Evolutionary conservation across 2,329 filamentous ascomycete genomes (phyloP).

Genomic region (Colletotrichum australisinense): DNA sequence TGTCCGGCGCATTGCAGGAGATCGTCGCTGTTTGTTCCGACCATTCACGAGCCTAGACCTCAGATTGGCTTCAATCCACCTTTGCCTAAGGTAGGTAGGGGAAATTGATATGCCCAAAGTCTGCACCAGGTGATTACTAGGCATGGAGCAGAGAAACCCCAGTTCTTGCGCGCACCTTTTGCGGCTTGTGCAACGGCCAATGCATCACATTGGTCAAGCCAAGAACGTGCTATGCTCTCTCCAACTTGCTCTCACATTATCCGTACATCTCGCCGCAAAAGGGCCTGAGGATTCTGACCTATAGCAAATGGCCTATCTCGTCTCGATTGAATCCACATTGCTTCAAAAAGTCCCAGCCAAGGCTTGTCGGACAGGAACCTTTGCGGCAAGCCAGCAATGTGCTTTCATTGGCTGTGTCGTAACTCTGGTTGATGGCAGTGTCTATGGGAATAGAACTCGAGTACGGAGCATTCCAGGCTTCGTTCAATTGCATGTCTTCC

Average conservation of each 20-base stretch:
- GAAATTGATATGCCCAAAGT: not conserved
- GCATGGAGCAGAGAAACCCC: not conserved
- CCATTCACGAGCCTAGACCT: not conserved
- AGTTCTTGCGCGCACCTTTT: not conserved
- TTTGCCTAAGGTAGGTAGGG: not conserved
- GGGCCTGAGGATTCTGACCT: not conserved
- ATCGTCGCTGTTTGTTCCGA: not conserved
- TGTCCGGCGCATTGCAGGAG: not conserved
- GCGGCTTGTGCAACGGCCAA: not conserved
- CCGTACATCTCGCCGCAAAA: not conserved
- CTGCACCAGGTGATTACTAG: not conserved
- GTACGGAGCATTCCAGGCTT: too few species aligned
- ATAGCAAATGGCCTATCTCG: not conserved
- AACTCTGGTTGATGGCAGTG: not conserved
- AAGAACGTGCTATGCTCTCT: not conserved
- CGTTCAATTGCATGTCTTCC: not conserved
- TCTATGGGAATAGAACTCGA: not conserved
- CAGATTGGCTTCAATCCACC: not conserved
- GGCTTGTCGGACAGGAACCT: constrained; percentile 4
- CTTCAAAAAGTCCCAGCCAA: constrained; percentile 24
- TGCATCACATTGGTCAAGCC: not conserved
- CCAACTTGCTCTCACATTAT: not conserved
- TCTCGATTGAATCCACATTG: not conserved
- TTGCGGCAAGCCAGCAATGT: not conserved
- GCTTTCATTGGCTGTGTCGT: not conserved